Base-by-base conservation (phyloP, 345 rosid genomes). In the Barbarea vulgaris region DNA sequence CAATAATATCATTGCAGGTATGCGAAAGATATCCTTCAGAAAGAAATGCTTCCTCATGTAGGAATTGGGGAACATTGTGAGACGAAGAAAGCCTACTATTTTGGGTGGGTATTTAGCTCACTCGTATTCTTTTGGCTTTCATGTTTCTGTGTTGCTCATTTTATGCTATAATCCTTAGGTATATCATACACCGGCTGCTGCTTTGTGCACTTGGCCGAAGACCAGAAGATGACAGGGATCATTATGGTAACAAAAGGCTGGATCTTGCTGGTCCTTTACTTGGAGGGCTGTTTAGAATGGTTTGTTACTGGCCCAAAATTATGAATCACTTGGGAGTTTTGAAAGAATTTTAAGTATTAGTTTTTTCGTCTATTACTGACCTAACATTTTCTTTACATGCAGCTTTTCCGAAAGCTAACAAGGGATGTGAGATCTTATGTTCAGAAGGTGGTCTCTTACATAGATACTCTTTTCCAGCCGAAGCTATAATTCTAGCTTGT, bases 231-330 rank as follows among this genome's bases (percentile, higher is more conserved):
- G 99, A 95, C 64, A 87, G 99, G 68, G 99, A 95, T 84, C 99
- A 95, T 75, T 95, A 95, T 80, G 99, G 99, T 69, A 92, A 95
- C 85, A 95, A 95, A 80, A 90, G 99, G 86, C 97, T 95, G 61
- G 99, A 94, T 81, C 99, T 95, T 81, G 99, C 99, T 64, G 99
- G 99, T 67, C 99, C 99, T 31, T 82, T 95, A 73, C 96, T 95
- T 68, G 99, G 99, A 44, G 99, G 97, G 75, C 86, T 95, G 34
- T 95, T 95, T 73, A 85, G 99, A 86, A 90, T 89, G 97, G 99
- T 95, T 47, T 74, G 89, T 78, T 64, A 15, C 31, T 12, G 34
- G 12, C 57, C 46, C 24, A 44, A 14, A 69, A 8, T 76, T 62
- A 54, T 36, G 30, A 54, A 44, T 44, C 37, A 12, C 39, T 25